Evolutionary conservation across 352 stramenopile genomes (phyloP).

Genomic region (Pythium monospermum): DNA sequence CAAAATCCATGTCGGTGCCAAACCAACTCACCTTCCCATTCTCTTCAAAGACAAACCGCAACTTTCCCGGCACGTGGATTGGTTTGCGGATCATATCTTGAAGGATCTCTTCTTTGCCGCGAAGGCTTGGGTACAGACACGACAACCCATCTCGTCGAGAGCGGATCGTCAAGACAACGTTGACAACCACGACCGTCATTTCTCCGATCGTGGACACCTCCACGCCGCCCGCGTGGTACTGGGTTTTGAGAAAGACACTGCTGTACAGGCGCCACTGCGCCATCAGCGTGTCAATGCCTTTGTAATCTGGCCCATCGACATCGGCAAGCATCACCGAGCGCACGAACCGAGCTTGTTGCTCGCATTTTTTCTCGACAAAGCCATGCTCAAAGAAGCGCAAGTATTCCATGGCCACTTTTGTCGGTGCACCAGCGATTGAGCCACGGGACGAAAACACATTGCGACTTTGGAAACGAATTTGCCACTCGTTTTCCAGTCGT

Average conservation of each 20-base stretch:
- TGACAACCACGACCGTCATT: conserved; percentile 43
- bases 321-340: neutral
- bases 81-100: conserved; percentile 38
- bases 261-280: conserved; percentile 52
- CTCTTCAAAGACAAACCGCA: conserved; percentile 50
- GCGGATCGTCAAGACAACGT: conserved; percentile 34
- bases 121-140: conserved; percentile 39
- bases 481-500: too few relatives aligned
- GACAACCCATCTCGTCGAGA: conserved; percentile 35
- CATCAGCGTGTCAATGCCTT: conserved; percentile 39
- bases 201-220: conserved; percentile 30
- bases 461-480: too few relatives aligned
- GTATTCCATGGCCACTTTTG: conserved; percentile 42
- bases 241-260: conserved; percentile 31
- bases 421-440: conserved; percentile 22
- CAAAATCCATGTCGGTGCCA: conserved; percentile 55
- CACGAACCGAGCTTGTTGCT: conserved; percentile 37
- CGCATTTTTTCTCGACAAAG: conserved; percentile 5
- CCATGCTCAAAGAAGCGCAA: conserved; percentile 41
- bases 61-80: conserved; percentile 36
- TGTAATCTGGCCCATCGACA: conserved; percentile 44
- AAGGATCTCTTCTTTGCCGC: conserved; percentile 34
- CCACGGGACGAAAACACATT: neutral
- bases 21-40: conserved; percentile 44
- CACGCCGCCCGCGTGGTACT: conserved; percentile 27